Conservation (phyloP, 805 yeast genomes). For the Candida nemodendra region DNA sequence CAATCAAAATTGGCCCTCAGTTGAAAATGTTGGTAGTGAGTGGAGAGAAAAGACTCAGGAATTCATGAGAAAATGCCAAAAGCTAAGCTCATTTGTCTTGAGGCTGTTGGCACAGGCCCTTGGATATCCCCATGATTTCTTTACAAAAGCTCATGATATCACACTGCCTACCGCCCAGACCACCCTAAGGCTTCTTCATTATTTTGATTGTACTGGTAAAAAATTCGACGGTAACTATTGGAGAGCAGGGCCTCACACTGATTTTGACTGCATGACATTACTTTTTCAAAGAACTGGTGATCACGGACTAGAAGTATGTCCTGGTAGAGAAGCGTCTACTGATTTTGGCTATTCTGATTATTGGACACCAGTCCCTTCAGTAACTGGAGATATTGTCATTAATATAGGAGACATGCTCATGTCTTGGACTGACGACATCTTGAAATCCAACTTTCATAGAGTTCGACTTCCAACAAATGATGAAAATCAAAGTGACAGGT, state of each 20-base stretch:
- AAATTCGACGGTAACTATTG: conserved; percentile 25
- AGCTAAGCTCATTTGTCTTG: conserved; percentile 27
- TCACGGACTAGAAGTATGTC: conserved; percentile 37
- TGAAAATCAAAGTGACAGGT: conserved; percentile 31
- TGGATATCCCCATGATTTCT: conserved; percentile 29
- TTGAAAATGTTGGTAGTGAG: conserved; percentile 28
- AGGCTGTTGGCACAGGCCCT: conserved; percentile 32
- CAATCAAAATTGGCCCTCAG: conserved; percentile 33
- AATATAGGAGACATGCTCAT: conserved; percentile 40
- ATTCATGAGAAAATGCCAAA: conserved; percentile 28
- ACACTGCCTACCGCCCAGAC: conserved; percentile 31
- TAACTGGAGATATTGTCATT: conserved; percentile 35
- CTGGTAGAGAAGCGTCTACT: conserved; percentile 36
- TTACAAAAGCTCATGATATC: conserved; percentile 30
- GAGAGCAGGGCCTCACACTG: conserved; percentile 40
- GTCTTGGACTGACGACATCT: conserved; percentile 37
- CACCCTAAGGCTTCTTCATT: conserved; percentile 35
- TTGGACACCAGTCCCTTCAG: conserved; percentile 36
- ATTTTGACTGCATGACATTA: conserved; percentile 35
- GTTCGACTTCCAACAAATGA: conserved; percentile 30
- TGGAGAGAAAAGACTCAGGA: conserved; percentile 26
- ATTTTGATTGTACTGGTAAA: conserved; percentile 29
- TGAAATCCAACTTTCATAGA: conserved; percentile 37
- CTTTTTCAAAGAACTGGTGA: conserved; percentile 36
- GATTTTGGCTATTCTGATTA: conserved; percentile 34